phyloP scores from a whole-genome alignment of 1,284 basidiomycete species.

The Cryptococcus neoformans region DNA sequence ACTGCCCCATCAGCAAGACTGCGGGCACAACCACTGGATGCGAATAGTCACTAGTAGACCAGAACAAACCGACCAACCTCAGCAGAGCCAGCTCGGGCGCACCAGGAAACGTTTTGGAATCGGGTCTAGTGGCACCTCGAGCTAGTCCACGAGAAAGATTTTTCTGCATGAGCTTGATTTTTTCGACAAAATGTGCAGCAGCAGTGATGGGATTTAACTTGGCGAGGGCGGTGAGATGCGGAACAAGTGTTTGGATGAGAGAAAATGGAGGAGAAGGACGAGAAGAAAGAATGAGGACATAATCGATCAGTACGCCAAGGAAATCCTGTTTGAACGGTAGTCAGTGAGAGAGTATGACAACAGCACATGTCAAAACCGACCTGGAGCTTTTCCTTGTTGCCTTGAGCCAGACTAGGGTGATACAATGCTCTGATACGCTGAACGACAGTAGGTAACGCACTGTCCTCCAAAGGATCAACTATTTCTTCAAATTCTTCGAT shows the following conservation, averaged over 20 bases:
- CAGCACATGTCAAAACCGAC: conserved; percentile 50
- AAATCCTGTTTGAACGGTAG: conserved; percentile 57
- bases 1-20: conserved; percentile 84
- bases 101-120: conserved; percentile 84
- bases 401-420: conserved; percentile 83
- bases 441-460: conserved; percentile 75
- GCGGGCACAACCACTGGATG: conserved; percentile 87
- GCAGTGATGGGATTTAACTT: conserved; percentile 76
- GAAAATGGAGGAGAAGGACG: conserved; percentile 60
- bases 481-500: conserved; percentile 88
- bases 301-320: conserved; percentile 82
- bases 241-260: conserved; percentile 64
- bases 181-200: conserved; percentile 75
- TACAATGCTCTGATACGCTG: conserved; percentile 88
- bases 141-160: conserved; percentile 83
- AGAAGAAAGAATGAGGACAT: conserved; percentile 73
- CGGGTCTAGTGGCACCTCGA: conserved; percentile 61
- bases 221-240: conserved; percentile 76
- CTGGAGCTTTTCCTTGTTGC: conserved; percentile 90
- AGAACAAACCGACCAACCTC: conserved; percentile 73
- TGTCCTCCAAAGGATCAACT: conserved; percentile 63
- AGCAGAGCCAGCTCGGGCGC: conserved; percentile 77
- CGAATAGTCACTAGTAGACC: conserved; percentile 93
- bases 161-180: conserved; percentile 89
- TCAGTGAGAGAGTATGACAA: conserved; percentile 1